These are phyloP conservation scores for Nemania sp. DNA, from an alignment of 2,329 filamentous ascomycete genomes.

Conservation along the genomic window DNA sequence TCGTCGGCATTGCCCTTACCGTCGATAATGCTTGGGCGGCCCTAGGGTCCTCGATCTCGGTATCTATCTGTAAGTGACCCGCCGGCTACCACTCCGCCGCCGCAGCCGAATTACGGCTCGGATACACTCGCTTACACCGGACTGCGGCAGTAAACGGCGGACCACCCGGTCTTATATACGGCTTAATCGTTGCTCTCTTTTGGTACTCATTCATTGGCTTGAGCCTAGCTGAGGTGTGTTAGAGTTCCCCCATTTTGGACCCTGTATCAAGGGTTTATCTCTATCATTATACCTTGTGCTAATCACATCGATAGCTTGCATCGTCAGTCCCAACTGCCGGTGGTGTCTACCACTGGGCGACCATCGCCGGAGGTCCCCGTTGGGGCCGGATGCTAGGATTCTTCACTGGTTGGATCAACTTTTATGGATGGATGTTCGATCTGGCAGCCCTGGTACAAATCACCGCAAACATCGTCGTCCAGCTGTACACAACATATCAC, in stretches of 20 bases:
- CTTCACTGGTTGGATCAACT: conserved; percentile 55
- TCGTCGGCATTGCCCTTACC: conserved; percentile 63
- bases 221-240: conserved; percentile 45
- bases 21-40: conserved; percentile 69
- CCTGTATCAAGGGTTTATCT: background rate
- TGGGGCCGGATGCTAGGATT: conserved; percentile 57
- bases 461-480: conserved; percentile 60
- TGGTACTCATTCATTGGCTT: conserved; percentile 49
- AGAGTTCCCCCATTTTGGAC: background rate
- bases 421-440: conserved; percentile 65
- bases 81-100: background rate
- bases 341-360: conserved; percentile 65
- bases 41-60: conserved; percentile 62
- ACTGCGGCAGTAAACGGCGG: conserved; percentile 45
- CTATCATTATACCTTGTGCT: conserved; percentile 7
- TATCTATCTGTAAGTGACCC: conserved; percentile 49
- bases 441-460: conserved; percentile 62
- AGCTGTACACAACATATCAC: conserved; percentile 64
- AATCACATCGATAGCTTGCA: conserved; percentile 49
- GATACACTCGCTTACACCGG: background rate
- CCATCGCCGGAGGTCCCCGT: conserved; percentile 57
- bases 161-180: conserved; percentile 47
- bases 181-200: conserved; percentile 47
- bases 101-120: background rate
- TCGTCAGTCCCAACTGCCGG: conserved; percentile 62